phyloP scores from a whole-genome alignment of 305 asterid species.

The Ilex paraguariensis region DNA sequence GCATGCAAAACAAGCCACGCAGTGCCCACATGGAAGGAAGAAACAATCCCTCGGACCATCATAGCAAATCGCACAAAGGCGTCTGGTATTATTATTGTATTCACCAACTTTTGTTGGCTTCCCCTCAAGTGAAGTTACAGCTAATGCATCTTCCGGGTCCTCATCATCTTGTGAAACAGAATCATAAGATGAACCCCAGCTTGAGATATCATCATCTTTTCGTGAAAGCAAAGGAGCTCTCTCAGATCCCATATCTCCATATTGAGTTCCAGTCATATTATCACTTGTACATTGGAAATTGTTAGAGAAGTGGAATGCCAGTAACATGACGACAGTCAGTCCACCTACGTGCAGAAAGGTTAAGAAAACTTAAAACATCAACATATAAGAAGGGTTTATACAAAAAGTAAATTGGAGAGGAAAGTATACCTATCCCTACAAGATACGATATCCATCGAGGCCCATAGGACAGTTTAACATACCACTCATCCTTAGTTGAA shows the following conservation, averaged over 20 bases:
- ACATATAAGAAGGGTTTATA: conserved; percentile 1
- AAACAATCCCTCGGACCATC: conserved; percentile 78
- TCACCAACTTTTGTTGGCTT: conserved; percentile 40
- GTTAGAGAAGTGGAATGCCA: conserved; percentile 29
- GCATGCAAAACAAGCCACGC: conserved; percentile 77
- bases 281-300: conserved; percentile 22
- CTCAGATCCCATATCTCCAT: conserved; percentile 30
- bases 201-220: conserved; percentile 42
- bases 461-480: conserved; percentile 56
- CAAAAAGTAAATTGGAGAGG: not conserved
- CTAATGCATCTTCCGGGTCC: conserved; percentile 27
- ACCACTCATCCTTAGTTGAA: conserved; percentile 29
- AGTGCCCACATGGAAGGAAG: conserved; percentile 90
- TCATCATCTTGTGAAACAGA: conserved; percentile 47
- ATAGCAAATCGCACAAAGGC: conserved; percentile 76
- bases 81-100: conserved; percentile 21
- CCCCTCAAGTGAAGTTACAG: conserved; percentile 23
- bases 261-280: conserved; percentile 26
- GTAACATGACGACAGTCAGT: conserved; percentile 34
- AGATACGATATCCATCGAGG: conserved; percentile 70
- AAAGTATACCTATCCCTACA: conserved; percentile 50
- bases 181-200: conserved; percentile 51
- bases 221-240: conserved; percentile 50
- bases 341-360: conserved; percentile 44
- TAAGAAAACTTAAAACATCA: conserved; percentile 9